Evolutionary conservation across 192 early-diverging fungal genomes (phyloP), one percentile per base, ranked within the genome.

Genomic region (Phycomyces blakesleeanus): DNA sequence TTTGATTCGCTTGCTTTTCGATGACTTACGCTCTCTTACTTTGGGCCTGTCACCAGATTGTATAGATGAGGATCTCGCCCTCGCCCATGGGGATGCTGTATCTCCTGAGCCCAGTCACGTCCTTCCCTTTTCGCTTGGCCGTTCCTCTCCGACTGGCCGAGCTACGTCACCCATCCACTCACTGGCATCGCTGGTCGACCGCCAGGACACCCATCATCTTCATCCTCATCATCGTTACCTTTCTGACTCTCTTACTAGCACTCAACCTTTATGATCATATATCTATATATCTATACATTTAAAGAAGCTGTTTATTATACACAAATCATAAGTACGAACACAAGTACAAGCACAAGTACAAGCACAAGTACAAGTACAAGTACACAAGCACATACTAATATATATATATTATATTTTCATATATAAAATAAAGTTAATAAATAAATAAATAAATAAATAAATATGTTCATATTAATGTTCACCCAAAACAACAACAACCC

Each of bases 11-110:
- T 39, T 58, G 26, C 57, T 16, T 58, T 50, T 71, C 52, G 42
- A 27, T 40, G 20, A 16, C 57, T 55, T 64, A 73, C 71, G 71
- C 56, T 73, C 71, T 10, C 59, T 73, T n/a, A 67, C 71, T 11
- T 51, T 67, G 62, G 71, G 71, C 24, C 52, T 73, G 22, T 25
- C 49, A 22, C 64, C 66, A 55, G 50, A 73, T 47, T 60, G 63
- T n/a, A 49, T 62, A 40, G 44, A 41, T 9, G 57, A 67, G 16
- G 71, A 73, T 38, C 51, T 73, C 12, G 56, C 52, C 15, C 52
- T 53, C 29, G 55, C 62, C 1, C 64, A 66, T 22, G 64, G 65
- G 7, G 57, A 64, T 2, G 40, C 52, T 42, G 38, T 51, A 25
- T 37, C 50, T n/a, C 22, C 54, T 16, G 40, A 26, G 47, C 42